phyloP scores from a whole-genome alignment of 2,329 filamentous ascomycete species.

The Apiospora aurea region DNA sequence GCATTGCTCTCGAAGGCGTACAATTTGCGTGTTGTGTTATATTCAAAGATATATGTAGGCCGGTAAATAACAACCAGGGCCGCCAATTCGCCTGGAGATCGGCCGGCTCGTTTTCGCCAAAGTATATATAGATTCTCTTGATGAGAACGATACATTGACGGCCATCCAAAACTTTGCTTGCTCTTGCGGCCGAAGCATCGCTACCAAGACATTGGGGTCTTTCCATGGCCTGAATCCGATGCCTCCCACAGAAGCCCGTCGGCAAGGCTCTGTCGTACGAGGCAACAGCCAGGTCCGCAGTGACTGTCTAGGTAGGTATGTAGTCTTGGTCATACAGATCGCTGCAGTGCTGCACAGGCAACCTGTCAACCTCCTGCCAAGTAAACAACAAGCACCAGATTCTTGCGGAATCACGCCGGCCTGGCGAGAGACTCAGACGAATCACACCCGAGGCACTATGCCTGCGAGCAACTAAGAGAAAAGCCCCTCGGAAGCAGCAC shows the following conservation, averaged over 20 bases:
- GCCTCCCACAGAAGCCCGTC: background rate
- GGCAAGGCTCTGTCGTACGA: background rate
- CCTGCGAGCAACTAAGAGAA: background rate
- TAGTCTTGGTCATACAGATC: constrained; percentile 11
- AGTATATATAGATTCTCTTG: background rate
- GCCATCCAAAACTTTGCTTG: background rate
- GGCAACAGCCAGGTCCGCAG: background rate
- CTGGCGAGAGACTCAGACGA: background rate
- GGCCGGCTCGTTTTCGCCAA: background rate
- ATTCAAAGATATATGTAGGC: background rate
- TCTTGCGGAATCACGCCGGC: background rate
- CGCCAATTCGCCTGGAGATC: background rate
- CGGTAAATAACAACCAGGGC: background rate
- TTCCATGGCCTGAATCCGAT: background rate
- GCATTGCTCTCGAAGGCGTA: background rate
- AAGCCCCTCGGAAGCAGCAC: background rate
- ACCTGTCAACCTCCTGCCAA: constrained; percentile 8
- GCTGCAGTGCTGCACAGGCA: constrained; percentile 6
- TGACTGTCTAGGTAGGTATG: background rate
- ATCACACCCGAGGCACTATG: background rate
- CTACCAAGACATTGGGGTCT: constrained; percentile 18
- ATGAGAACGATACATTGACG: background rate
- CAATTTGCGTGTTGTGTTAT: background rate
- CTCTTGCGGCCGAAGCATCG: constrained; percentile 22
- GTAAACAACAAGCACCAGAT: background rate